A percentile compares a stretch with the other conserved stretches of the same genome.
Evolutionary conservation across 192 early-diverging fungal species (phyloP).

Genomic region (Coemansia sp.): DNA sequence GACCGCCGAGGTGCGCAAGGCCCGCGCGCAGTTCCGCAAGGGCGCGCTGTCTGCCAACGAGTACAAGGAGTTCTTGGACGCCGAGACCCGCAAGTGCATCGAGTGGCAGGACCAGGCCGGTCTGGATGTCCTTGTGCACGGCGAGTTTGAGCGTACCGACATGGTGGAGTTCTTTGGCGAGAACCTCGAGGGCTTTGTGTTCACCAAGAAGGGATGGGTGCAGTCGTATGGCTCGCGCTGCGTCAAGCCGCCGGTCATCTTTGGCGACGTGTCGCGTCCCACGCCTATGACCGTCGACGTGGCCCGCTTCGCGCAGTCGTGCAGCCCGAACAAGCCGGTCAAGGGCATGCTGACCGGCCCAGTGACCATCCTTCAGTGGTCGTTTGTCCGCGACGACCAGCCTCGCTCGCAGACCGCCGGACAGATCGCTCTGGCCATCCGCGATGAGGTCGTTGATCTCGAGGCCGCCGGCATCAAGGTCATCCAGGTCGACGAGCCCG

Average conservation of each 20-base stretch:
- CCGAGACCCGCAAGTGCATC: conserved; percentile 81
- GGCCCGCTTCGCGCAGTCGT: conserved; percentile 81
- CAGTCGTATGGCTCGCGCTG: conserved; percentile 95
- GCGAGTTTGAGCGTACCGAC: conserved; percentile 95
- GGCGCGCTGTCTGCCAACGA: conserved; percentile 63
- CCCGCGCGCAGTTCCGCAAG: conserved; percentile 87
- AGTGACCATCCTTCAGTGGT: conserved; percentile 97
- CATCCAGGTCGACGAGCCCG: conserved; percentile 99
- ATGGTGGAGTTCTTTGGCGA: conserved; percentile 99
- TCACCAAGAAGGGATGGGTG: conserved; percentile 96
- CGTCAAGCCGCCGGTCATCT: conserved; percentile 97
- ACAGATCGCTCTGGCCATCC: conserved; percentile 93
- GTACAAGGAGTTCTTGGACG: conserved; percentile 82
- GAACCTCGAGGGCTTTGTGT: conserved; percentile 87
- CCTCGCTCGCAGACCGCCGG: conserved; percentile 75
- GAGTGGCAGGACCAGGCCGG: conserved; percentile 85
- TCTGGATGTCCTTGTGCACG: conserved; percentile 95
- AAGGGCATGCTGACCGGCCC: conserved; percentile 99
- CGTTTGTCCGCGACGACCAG: conserved; percentile 97
- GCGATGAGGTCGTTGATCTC: conserved; percentile 92
- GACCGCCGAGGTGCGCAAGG: conserved; percentile 91
- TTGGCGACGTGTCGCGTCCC: conserved; percentile 90
- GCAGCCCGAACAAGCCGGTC: conserved; percentile 81
- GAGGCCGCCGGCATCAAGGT: conserved; percentile 87
- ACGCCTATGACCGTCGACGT: conserved; percentile 89